Conservation (phyloP, 331 rosid species). For the Malus hybrid region DNA sequence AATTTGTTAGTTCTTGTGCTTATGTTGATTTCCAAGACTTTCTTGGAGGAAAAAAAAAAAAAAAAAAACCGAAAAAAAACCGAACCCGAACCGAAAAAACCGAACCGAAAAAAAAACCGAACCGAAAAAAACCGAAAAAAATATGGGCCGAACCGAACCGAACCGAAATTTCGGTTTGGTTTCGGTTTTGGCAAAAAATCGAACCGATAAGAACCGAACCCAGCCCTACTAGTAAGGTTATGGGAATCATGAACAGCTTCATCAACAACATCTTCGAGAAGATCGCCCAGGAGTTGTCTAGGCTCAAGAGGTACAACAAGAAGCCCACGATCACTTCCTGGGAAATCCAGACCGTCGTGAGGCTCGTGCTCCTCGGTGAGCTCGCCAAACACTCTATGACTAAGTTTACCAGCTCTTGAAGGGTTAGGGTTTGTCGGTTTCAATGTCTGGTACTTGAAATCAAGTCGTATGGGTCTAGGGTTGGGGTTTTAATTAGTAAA, state of each 20-base stretch:
- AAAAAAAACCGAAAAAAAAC: too few species aligned
- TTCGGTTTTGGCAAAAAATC: too few species aligned
- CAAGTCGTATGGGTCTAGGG: not conserved
- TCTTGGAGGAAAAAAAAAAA: too few species aligned
- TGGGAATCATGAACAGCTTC: slow-evolving; percentile 43
- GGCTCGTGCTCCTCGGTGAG: slow-evolving; percentile 39
- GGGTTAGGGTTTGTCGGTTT: not conserved
- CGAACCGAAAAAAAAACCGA: too few species aligned
- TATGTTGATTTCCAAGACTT: too few species aligned
- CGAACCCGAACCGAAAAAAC: too few species aligned
- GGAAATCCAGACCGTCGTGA: slow-evolving; percentile 44
- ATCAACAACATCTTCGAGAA: slow-evolving; percentile 46
- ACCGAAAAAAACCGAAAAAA: too few species aligned
- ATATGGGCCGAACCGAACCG: too few species aligned
- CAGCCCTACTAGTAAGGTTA: slow-evolving; percentile 29
- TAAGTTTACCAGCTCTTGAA: slow-evolving; percentile 39
- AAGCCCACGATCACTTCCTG: slow-evolving; percentile 40
- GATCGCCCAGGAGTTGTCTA: slow-evolving; percentile 36
- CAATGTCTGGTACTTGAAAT: not conserved
- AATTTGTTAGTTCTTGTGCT: too few species aligned
- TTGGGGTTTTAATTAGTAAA: not conserved
- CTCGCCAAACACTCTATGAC: slow-evolving; percentile 46
- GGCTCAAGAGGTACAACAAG: slow-evolving; percentile 37
- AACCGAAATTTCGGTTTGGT: too few species aligned
- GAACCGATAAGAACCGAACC: too few species aligned